Evolutionary conservation across 139 green algal genomes (phyloP).

Genomic region (Pseudopediastrum boryanum): DNA sequence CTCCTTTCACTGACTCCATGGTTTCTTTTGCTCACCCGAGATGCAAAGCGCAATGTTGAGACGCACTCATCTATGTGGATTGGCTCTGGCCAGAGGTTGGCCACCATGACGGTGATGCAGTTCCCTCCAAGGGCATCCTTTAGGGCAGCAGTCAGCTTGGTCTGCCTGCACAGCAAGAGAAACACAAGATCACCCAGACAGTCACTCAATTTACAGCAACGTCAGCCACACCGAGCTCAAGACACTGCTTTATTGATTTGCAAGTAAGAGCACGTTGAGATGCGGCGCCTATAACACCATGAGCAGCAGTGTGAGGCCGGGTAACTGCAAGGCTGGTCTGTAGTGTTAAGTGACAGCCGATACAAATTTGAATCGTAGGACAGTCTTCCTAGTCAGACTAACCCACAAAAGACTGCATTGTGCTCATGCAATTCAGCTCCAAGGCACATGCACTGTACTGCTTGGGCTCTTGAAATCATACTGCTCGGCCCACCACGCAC

Average conservation of each 20-base stretch:
- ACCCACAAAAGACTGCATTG: neutral
- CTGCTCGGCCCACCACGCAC: neutral
- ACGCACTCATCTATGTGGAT: conserved; percentile 76
- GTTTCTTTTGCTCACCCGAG: conserved; percentile 48
- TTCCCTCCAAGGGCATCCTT: conserved; percentile 81
- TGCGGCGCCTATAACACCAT: too few species aligned
- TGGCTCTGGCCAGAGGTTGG: conserved; percentile 77
- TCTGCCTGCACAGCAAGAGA: conserved; percentile 61
- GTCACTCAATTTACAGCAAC: too few species aligned
- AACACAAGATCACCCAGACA: too few species aligned
- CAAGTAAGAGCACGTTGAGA: too few species aligned
- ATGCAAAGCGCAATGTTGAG: conserved; percentile 76
- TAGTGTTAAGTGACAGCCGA: too few species aligned
- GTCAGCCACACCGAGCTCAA: too few species aligned
- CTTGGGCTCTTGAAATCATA: neutral
- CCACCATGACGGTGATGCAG: conserved; percentile 82
- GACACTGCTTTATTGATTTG: too few species aligned
- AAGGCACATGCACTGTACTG: neutral
- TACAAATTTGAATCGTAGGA: too few species aligned
- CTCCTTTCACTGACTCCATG: too few species aligned
- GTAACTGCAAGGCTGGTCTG: too few species aligned
- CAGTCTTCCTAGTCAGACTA: too few species aligned
- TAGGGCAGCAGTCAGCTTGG: conserved; percentile 81
- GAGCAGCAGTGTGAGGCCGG: too few species aligned
- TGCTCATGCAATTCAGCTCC: neutral